Base-by-base conservation (phyloP, 2,329 filamentous ascomycete genomes). In the Colletotrichum liriopes region DNA sequence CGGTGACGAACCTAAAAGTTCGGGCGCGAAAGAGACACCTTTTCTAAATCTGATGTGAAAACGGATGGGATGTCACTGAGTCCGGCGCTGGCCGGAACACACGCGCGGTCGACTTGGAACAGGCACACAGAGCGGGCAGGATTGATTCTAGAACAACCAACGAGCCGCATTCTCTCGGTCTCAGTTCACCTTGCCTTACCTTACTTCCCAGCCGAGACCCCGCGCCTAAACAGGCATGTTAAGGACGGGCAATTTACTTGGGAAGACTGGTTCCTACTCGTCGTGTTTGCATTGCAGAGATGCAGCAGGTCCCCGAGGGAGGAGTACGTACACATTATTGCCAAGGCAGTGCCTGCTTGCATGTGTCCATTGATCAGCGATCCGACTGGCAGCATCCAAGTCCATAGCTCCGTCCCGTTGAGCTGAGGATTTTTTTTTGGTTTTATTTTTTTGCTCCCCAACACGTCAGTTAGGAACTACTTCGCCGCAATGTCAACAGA, bases 1-100 rank as follows among this genome's bases (percentile, higher is more conserved):
- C 65, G 35, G 45, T 43, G 60, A 65, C 29, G 61, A 65, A 69
- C 54, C 47, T 49, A 26, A 71, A 69, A 49, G 20, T 39, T 20
- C 20, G 51, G 45, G 26, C 6, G 43, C 29, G 32, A 45, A 32
- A 47, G 45, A 55, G 26, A 58, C 49, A 60, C 32, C 45, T 23
- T 60, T 20, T 26, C 32, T n/a, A 43, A 32, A 32, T 43, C 16
- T 16, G 54, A 59, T 18, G 60, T 65, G 54, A 59, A 69, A 41
- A 59, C 69, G 59, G 65, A 29, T 20, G 32, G 20, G 23, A 37
- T 26, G 45, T 62, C 59, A 56, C 59, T 51, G 59, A 55, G 23
- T 43, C 56, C 60, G 51, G 58, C 29, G 51, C 51, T 47, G 59
- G n/a, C 58, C 29, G 11, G 23, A 41, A 35, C 51, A 12, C 8